Base-by-base conservation (phyloP, 2,329 filamentous ascomycete genomes). In the Phaeosphaeria sp. region DNA sequence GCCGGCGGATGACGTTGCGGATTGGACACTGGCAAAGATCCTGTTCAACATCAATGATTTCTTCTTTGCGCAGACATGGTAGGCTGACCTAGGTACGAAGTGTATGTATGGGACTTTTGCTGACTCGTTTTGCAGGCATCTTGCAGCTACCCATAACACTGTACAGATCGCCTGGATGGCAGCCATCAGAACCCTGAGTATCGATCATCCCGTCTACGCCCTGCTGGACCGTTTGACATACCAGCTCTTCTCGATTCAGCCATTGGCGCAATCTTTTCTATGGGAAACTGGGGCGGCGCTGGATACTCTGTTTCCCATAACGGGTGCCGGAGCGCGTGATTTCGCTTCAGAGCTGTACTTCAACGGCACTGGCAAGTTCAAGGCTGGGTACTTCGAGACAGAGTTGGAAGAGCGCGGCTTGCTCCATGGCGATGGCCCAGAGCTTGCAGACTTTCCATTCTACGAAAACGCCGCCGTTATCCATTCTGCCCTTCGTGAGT, bases 11-110 rank as follows among this genome's bases (percentile, higher is more conserved):
- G 51, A 60, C 0, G 22, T 65, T 3, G 75, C 77, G n/a, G 82
- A 85, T 66, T 84, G 82, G 82, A 66, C 82, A 6, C 66, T 84
- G 4, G 83, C 82, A 6, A 84, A 84, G 71, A 79, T 83, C 44
- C 75, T 81, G 63, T 82, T 81, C 64, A 82, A 83, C 49, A 67
- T 73, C 24, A 83, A 84, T 50, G 80, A 84, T 60, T 73, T 83
- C 36, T 83, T 79, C 68, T 36, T 36, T 13, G 11, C 30, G 6
- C 30, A 36, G 11, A 36, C 76, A 80, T 56, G 71, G 73, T 0
- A 79, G 82, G 51, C 79, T 77, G 68, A n/a, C n/a, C 25, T 30
- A 30, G 25, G 25, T 30, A 11, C 6, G 25, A 30, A 30, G 25
- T 11, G 25, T 30, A 30, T 30, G 25, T 30, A 11, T 6, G 25